phyloP scores from a whole-genome alignment of 805 yeast species.

The Nakazawaea ambrosiae region DNA sequence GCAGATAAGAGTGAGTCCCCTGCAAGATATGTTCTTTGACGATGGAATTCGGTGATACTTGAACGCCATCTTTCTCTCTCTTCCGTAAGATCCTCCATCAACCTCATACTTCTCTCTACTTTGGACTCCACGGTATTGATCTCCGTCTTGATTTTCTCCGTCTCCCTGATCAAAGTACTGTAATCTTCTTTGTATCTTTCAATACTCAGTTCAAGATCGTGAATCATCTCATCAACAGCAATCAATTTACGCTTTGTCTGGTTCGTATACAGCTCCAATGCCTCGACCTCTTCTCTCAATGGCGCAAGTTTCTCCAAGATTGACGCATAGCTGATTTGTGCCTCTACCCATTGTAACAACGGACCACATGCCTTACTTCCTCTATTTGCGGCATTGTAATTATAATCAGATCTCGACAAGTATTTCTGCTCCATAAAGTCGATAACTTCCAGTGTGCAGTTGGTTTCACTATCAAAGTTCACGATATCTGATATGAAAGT shows the following conservation, averaged over 20 bases:
- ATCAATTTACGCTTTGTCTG: constrained; percentile 61
- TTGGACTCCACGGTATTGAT: constrained; percentile 55
- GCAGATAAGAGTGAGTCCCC: constrained; percentile 67
- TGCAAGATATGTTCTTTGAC: constrained; percentile 36
- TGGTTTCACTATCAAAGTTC: constrained; percentile 55
- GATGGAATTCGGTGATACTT: constrained; percentile 44
- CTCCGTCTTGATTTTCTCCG: constrained; percentile 68
- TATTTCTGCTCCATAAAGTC: constrained; percentile 51
- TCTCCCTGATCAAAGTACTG: constrained; percentile 67
- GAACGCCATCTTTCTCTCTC: constrained; percentile 75
- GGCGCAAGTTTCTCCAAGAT: constrained; percentile 73
- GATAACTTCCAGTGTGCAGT: constrained; percentile 48
- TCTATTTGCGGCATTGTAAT: constrained; percentile 66
- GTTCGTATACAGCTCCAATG: constrained; percentile 51
- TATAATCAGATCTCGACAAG: constrained; percentile 56
- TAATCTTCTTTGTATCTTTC: constrained; percentile 61
- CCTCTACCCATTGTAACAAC: constrained; percentile 77
- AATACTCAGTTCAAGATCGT: constrained; percentile 64
- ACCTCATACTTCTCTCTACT: constrained; percentile 51
- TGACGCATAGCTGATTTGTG: constrained; percentile 73
- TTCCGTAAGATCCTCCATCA: constrained; percentile 54
- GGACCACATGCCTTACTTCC: constrained; percentile 98
- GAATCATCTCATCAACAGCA: constrained; percentile 78
- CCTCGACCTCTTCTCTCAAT: constrained; percentile 53
- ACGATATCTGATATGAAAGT: constrained; percentile 84